These are phyloP conservation scores for Alternaria atra DNA, from an alignment of 2,329 filamentous ascomycete species.

Conservation along the genomic window DNA sequence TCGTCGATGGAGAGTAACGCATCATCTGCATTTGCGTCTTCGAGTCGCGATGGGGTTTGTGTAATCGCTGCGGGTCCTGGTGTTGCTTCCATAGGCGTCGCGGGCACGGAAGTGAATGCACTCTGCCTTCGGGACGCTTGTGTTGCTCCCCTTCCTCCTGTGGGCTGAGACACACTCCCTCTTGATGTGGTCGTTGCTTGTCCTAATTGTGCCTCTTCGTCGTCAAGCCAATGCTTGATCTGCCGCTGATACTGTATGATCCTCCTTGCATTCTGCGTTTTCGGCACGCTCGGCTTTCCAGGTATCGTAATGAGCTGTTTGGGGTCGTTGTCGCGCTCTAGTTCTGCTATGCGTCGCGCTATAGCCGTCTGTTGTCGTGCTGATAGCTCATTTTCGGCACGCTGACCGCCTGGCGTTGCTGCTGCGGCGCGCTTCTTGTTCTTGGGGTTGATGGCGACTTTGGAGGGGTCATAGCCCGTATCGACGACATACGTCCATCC, in stretches of 20 bases:
- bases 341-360: slow-evolving; percentile 79
- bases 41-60: slow-evolving; percentile 18
- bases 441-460: slow-evolving; percentile 62
- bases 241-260: slow-evolving; percentile 84
- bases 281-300: slow-evolving; percentile 47
- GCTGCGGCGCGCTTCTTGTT: slow-evolving; percentile 72
- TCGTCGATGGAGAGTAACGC: slow-evolving; percentile 64
- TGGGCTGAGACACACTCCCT: slow-evolving; percentile 13
- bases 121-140: slow-evolving; percentile 35
- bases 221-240: slow-evolving; percentile 82
- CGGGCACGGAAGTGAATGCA: slow-evolving; percentile 35
- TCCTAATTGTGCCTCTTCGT: slow-evolving; percentile 75
- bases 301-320: slow-evolving; percentile 56
- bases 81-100: slow-evolving; percentile 39
- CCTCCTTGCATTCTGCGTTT: slow-evolving; percentile 72
- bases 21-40: slow-evolving; percentile 52
- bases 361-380: slow-evolving; percentile 86
- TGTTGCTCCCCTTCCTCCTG: slow-evolving; percentile 24
- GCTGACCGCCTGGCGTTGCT: slow-evolving; percentile 39
- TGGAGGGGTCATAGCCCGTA: slow-evolving; percentile 67
- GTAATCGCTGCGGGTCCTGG: slow-evolving; percentile 25
- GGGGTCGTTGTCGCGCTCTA: slow-evolving; percentile 77
- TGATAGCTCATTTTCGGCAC: slow-evolving; percentile 68
- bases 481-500: slow-evolving; percentile 95
- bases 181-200: slow-evolving; percentile 32